A percentile compares a stretch with the other conserved stretches of the same genome.
These are phyloP conservation scores for Xylariaceae sp. DNA, from an alignment of 2,329 filamentous ascomycete species.

Conservation along the genomic window DNA sequence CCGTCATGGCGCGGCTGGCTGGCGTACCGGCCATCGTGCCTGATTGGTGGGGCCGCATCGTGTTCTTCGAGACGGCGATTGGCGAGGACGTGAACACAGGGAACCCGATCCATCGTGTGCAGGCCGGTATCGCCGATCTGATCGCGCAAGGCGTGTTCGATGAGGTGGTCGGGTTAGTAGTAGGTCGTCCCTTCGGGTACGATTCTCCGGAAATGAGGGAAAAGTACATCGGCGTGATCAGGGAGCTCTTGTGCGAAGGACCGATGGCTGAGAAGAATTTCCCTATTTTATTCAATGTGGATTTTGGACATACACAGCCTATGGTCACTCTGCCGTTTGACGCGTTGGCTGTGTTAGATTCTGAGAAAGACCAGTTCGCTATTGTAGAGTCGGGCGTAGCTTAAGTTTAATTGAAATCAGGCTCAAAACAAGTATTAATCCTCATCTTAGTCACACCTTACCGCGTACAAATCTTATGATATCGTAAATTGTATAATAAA, in stretches of 20 bases:
- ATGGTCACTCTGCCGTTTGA: slow-evolving; percentile 50
- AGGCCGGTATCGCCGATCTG: slow-evolving; percentile 47
- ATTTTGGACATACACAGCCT: slow-evolving; percentile 51
- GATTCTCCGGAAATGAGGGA: slow-evolving; percentile 39
- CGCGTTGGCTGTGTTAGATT: slow-evolving; percentile 46
- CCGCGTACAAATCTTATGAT: too few relatives aligned
- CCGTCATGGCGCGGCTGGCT: slow-evolving; percentile 46
- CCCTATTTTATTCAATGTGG: slow-evolving; percentile 50
- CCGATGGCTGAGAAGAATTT: slow-evolving; percentile 40
- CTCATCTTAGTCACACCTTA: too few relatives aligned
- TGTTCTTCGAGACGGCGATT: slow-evolving; percentile 50
- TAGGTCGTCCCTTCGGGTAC: slow-evolving; percentile 51
- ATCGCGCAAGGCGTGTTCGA: slow-evolving; percentile 50
- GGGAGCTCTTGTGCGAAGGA: slow-evolving; percentile 44
- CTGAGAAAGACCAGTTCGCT: slow-evolving; percentile 44
- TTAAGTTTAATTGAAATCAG: not conserved
- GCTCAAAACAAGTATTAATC: not conserved
- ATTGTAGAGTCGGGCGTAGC: slow-evolving; percentile 35
- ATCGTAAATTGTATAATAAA: too few relatives aligned
- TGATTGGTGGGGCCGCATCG: slow-evolving; percentile 46
- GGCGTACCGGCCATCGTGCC: slow-evolving; percentile 44
- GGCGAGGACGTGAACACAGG: slow-evolving; percentile 38
- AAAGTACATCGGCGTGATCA: slow-evolving; percentile 41
- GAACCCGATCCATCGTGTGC: slow-evolving; percentile 40
- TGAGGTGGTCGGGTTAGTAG: slow-evolving; percentile 47